Evolutionary conservation across 2,329 filamentous ascomycete species (phyloP).

Genomic region (Fusarium albosuccineum): DNA sequence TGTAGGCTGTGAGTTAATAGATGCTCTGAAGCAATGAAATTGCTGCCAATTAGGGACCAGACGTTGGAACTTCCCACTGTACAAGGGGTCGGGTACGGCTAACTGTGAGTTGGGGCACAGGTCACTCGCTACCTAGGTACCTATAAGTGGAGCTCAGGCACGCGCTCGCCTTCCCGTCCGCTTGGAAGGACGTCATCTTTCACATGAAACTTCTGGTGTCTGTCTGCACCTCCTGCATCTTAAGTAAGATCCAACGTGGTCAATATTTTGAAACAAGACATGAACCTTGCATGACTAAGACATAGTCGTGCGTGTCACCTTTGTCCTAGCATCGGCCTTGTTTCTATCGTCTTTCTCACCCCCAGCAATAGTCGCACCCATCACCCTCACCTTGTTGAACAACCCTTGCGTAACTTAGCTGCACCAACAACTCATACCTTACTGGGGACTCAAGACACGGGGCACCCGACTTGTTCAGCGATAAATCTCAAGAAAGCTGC

Average conservation of each 20-base stretch:
- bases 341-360: not conserved
- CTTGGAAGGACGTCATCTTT: conserved; percentile 37
- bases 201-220: conserved; percentile 32
- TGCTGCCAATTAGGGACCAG: no score
- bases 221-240: not conserved
- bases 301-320: not conserved
- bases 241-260: not conserved
- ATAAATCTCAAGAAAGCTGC: conserved; percentile 1
- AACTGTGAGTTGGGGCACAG: no score
- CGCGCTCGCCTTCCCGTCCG: conserved; percentile 17
- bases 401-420: not conserved
- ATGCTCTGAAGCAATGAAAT: no score
- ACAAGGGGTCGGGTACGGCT: no score
- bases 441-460: not conserved
- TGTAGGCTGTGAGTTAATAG: no score
- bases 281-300: not conserved
- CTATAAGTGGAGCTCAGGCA: conserved; percentile 9
- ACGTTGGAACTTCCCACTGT: no score
- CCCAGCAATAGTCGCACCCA: not conserved
- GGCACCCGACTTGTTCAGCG: not conserved
- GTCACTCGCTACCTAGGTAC: no score
- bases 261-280: not conserved
- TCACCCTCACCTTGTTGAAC: not conserved
- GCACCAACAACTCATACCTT: not conserved
- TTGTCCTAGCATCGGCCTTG: not conserved